Base-by-base conservation (phyloP, 768 basidiomycete genomes). In the Lactifluus subvellereus region DNA sequence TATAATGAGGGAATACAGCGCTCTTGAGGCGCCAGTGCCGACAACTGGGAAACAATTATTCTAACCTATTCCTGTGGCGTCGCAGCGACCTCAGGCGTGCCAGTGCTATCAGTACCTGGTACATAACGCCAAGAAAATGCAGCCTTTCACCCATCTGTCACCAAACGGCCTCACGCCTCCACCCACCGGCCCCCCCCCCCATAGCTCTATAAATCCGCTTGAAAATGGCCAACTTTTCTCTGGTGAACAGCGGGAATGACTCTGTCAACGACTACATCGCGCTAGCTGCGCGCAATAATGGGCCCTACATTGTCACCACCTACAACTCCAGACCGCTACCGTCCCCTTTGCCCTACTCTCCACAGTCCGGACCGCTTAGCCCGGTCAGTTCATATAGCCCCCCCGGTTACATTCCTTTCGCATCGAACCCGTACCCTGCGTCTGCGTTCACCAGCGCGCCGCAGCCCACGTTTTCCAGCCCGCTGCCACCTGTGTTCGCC, bases 181-280 rank as follows among this genome's bases (percentile, higher is more conserved):
- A 6, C 7, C 6, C 27, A 32, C 52, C 18, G 22, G 22, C 14
- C 27, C 47, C 20, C 20, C 30, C 4, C 33, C 33, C 18, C 20
- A 2, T 7, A n/a, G 0, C 33, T 38, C 51, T 10, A 14, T 18
- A 6, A 20, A n/a, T 32, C 7, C 49, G 0, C 37, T 27, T 18
- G n/a, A 30, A 18, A 11, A 64, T 64, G 62, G 16, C 38, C 33
- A 32, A 50, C 53, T 60, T 64, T 8, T 8, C 58, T 16, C 10
- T 59, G 2, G 57, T 22, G 8, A 54, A 64, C 35, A 27, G 18
- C 22, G 13, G 16, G 32, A 37, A 30, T 48, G 8, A 22, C 3
- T 1, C 57, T 3, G 2, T 64, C 13, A 51, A 60, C 30, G 14
- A 5, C 7, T 47, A 54, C 62, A 51, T 11, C 13, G 20, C 48